Base-by-base conservation (phyloP, 225 moss, liverwort and hornwort genomes). In the Physcomitrellopsis africana region DNA sequence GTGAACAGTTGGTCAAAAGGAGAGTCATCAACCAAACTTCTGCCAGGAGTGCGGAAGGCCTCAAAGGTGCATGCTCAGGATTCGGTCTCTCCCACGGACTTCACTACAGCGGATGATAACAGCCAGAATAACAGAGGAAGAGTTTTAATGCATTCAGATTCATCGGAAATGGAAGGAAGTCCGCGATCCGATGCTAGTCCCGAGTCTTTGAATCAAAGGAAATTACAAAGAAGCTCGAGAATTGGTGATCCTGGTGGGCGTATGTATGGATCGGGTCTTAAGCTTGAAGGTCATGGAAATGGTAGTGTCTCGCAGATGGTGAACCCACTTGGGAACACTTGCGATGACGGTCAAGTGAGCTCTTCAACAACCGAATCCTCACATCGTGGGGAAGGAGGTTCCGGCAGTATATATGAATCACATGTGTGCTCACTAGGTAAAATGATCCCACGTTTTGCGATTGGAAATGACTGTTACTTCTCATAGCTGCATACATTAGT, bases 1-100 rank as follows among this genome's bases (percentile, higher is more conserved):
- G 77, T 81, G 24, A 85, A 83, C 64, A 86, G 85, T 70, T 85
- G 85, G 83, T 72, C 83, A 1, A 88, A 88, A 76, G 88, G 74
- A 68, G 88, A 89, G 64, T 76, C 85, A 18, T 86, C 85, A 14
- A 83, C 63, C 73, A 83, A 81, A 56, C 79, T 83, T 52, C 48
- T 83, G 2, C 79, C 85, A 48, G 88, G 85, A 55, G 85, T 80
- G 73, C 83, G 88, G 16, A 89, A 86, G 74, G 83, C 81, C 54
- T 83, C 85, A 54, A 71, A 81, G 64, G 85, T 89, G 48, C 85
- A 89, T 49, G 79, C 85, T 59, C 81, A 83, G 44, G 88, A 86
- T 78, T 83, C 81, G 12, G 83, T 86, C 37, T 86, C 77, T 55
- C 83, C 83, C 11, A 83, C 83, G 76, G 85, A 85, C 37, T 77